These are phyloP conservation scores for Solanum okadae DNA, from an alignment of 257 asterid species.

Conservation along the genomic window DNA sequence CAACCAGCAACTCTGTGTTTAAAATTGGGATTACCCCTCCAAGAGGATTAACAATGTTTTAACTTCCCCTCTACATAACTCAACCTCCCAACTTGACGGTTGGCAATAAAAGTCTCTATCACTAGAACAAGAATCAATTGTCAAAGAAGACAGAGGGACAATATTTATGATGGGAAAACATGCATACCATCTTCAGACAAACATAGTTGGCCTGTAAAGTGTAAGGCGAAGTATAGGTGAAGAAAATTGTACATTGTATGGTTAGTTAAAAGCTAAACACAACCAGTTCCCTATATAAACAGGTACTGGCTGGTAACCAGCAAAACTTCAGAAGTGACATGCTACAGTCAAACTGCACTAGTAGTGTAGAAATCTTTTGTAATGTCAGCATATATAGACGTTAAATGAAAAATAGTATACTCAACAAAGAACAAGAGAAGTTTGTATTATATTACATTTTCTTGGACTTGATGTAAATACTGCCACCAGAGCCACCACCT, in stretches of 20 bases:
- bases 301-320: background rate
- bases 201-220: background rate
- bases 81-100: background rate
- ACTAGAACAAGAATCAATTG: background rate
- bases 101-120: background rate
- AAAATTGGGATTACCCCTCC: background rate
- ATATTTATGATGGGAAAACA: background rate
- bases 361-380: background rate
- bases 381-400: background rate
- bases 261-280: background rate
- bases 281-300: background rate
- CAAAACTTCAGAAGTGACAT: background rate
- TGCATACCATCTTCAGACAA: background rate
- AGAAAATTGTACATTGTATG: background rate
- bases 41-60: background rate
- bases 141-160: background rate
- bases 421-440: background rate
- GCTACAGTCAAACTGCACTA: background rate
- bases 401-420: background rate
- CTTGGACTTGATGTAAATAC: constrained; percentile 53
- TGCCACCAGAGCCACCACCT: constrained; percentile 95
- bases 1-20: background rate
- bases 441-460: constrained; percentile 51
- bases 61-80: background rate
- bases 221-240: background rate